Evolutionary conservation across 2,329 filamentous ascomycete genomes (phyloP).

Genomic region (Alternaria longipes): DNA sequence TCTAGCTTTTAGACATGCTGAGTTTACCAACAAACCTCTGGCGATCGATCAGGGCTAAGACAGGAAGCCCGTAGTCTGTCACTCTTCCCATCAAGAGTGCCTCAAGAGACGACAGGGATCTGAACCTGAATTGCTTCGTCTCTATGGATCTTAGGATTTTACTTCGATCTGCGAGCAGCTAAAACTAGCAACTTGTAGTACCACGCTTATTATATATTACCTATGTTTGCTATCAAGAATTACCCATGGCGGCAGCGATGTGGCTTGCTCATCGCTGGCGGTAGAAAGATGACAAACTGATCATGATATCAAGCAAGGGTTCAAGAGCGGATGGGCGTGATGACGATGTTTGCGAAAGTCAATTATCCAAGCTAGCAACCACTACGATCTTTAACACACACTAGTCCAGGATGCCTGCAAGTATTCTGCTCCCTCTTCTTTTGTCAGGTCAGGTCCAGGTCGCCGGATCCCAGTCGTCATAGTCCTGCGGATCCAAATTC

Average conservation of each 20-base stretch:
- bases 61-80: not conserved
- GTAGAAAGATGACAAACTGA: too few relatives aligned
- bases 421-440: too few relatives aligned
- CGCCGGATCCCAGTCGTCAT: too few relatives aligned
- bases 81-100: not conserved
- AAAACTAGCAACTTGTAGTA: not conserved
- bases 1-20: not conserved
- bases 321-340: accelerated
- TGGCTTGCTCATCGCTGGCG: too few relatives aligned
- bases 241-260: too few relatives aligned
- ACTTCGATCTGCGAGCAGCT: not conserved
- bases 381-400: not conserved
- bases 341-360: too few relatives aligned
- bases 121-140: not conserved
- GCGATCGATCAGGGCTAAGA: not conserved
- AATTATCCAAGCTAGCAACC: too few relatives aligned
- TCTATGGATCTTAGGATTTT: not conserved
- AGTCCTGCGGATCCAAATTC: too few relatives aligned
- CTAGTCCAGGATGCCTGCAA: too few relatives aligned
- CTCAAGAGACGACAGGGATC: not conserved
- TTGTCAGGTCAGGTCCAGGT: accelerated
- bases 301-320: too few relatives aligned
- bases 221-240: not conserved
- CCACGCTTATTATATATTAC: not conserved
- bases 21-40: not conserved